A percentile compares a stretch with the other conserved stretches of the same genome.
Evolutionary conservation across 2,329 filamentous ascomycete species (phyloP).

Genomic region (Calonectria pauciramosa): DNA sequence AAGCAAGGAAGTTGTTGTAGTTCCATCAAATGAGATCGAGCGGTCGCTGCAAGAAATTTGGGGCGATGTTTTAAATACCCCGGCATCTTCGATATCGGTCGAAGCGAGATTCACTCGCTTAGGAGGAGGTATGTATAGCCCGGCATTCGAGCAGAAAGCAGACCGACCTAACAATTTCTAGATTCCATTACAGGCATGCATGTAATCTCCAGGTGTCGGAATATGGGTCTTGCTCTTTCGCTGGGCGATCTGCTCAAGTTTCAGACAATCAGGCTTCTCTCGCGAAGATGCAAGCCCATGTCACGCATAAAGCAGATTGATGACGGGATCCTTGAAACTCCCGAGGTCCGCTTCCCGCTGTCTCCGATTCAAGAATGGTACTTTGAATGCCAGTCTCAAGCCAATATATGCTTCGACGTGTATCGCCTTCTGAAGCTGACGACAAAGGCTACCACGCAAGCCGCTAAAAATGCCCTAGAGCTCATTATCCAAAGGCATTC

Average conservation of each 20-base stretch:
- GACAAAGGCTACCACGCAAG: conserved; percentile 12
- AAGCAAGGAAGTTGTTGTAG: background rate
- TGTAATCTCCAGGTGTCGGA: background rate
- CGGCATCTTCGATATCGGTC: background rate
- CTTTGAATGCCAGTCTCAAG: conserved; percentile 46
- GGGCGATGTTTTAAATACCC: conserved; percentile 1
- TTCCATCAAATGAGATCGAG: background rate
- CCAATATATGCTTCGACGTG: conserved; percentile 53
- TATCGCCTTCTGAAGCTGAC: conserved; percentile 30
- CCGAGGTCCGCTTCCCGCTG: conserved; percentile 35
- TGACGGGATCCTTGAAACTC: background rate
- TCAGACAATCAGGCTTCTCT: conserved; percentile 1
- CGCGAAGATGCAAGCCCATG: background rate
- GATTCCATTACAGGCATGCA: conserved; percentile 1
- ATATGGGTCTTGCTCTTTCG: background rate
- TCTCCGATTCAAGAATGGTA: conserved; percentile 58
- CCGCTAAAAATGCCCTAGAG: background rate
- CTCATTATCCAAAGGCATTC: conserved; percentile 20
- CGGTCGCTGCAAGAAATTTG: background rate
- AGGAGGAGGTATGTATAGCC: conserved; percentile 4
- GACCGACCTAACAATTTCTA: background rate
- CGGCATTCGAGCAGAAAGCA: background rate
- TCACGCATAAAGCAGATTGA: background rate
- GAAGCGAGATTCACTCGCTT: background rate
- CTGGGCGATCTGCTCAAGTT: background rate